These are phyloP conservation scores for Chlamydomonas incerta DNA, from an alignment of 139 green algal species.

Conservation along the genomic window DNA sequence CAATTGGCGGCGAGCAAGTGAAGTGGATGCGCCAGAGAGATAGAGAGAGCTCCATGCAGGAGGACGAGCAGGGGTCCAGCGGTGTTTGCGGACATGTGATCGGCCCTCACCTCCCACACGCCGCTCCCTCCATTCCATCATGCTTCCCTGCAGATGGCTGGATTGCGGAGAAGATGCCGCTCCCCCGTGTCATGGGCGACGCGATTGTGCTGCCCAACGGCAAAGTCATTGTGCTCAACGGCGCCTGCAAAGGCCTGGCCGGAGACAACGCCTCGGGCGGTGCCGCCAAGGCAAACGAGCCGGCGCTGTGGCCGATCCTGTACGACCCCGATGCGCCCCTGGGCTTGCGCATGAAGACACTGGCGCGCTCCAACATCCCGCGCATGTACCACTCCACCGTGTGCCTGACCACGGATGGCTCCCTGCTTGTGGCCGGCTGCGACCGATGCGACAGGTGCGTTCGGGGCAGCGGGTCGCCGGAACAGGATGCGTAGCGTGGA, in stretches of 20 bases:
- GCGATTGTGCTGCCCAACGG: constrained; percentile 43
- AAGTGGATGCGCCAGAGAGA: no score
- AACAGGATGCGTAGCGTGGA: no score
- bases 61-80: no score
- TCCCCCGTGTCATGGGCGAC: constrained; percentile 41
- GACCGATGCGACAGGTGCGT: constrained; percentile 42
- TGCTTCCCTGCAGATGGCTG: constrained; percentile 1
- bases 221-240: constrained; percentile 37
- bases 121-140: no score
- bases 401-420: constrained; percentile 45
- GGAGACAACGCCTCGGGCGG: constrained; percentile 40
- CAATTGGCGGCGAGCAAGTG: no score
- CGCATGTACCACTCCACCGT: constrained; percentile 43
- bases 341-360: not conserved
- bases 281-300: constrained; percentile 27
- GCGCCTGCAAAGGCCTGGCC: constrained; percentile 32
- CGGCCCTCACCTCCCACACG: no score
- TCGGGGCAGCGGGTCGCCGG: no score
- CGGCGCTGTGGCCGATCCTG: constrained; percentile 42
- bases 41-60: no score
- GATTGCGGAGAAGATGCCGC: constrained; percentile 10
- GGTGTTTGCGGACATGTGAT: no score
- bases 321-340: constrained; percentile 25
- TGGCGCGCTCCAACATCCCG: constrained; percentile 8
- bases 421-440: constrained; percentile 46